Percentiles rank a stretch among this genome's conserved stretches.
phyloP scores from a whole-genome alignment of 1,284 basidiomycete species.

The Malassezia nana region DNA sequence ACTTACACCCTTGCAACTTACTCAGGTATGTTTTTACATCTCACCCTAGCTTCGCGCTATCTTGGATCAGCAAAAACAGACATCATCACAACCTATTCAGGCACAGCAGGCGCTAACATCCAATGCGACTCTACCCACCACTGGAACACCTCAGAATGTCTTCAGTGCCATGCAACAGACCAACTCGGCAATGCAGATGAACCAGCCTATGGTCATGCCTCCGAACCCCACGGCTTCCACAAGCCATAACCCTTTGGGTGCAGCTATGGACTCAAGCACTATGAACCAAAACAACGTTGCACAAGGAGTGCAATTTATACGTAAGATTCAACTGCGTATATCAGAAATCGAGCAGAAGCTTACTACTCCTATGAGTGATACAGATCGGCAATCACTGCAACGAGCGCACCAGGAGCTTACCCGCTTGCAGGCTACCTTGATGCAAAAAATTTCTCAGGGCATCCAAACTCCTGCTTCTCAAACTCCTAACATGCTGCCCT shows the following conservation, averaged over 20 bases:
- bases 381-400: slow-evolving; percentile 27
- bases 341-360: slow-evolving; percentile 32
- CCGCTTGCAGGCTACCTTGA: slow-evolving; percentile 23
- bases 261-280: slow-evolving; percentile 1
- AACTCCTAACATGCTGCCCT: background rate
- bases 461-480: slow-evolving; percentile 4
- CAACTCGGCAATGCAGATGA: background rate
- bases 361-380: slow-evolving; percentile 21
- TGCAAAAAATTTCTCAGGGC: slow-evolving; percentile 22
- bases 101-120: background rate
- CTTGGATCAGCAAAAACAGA: slow-evolving; percentile 18
- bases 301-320: slow-evolving; percentile 27
- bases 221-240: background rate
- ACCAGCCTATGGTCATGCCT: background rate
- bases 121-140: background rate
- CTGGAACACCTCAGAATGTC: background rate
- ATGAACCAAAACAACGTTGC: slow-evolving; percentile 11
- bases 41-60: slow-evolving; percentile 20
- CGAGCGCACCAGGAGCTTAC: slow-evolving; percentile 26
- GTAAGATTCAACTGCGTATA: slow-evolving; percentile 32
- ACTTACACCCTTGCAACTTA: slow-evolving; percentile 28
- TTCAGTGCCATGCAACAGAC: slow-evolving; percentile 1
- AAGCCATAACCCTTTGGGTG: background rate
- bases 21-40: slow-evolving; percentile 10
- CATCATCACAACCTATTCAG: slow-evolving; percentile 3